Evolutionary conservation across 2,329 filamentous ascomycete genomes (phyloP), one percentile per base, ranked within the genome.

Genomic region (Sarocladium kiliense): DNA sequence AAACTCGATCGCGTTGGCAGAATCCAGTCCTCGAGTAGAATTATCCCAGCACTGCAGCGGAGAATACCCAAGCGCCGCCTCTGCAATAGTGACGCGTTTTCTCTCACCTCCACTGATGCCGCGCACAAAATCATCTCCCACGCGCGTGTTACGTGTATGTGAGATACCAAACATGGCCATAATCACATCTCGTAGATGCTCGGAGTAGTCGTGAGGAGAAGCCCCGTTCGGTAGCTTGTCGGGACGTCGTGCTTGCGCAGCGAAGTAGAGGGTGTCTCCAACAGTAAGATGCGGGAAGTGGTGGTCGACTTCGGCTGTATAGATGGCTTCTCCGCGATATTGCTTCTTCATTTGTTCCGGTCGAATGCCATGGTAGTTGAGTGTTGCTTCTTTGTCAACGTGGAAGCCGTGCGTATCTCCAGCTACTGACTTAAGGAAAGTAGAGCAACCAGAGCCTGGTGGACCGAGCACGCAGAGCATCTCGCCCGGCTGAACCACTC

Each of bases 281-380:
- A 93, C 89, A 1, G 82, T 85, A 63, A 94, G 72, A 72, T 86
- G 81, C 12, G 88, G 87, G 65, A 92, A 92, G 70, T 92, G 88
- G 3, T 88, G 86, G 66, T 95, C 91, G 34, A 89, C 86, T 68
- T 94, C 89, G 57, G 88, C 88, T 0, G 88, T 92, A 72, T 94
- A 94, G 67, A 94, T 92, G 58, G 88, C 88, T 71, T 95, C 90
- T 60, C 90, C 90, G 26, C 88, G 85, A 73, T 93, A 91, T 58
- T 81, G 77, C 11, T 81, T 82, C 71, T 88, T 83, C 88, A 94
- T 93, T 65, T 90, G 81, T 64, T 88, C 73, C 55, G 88, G 79
- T 2, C 81, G 74, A 63, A 90, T 78, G 61, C 86, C 82, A 61
- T 86, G 80, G 61, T 88, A 89, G 66, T 88, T 86, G 57, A 88